Percentiles rank a stretch among this genome's conserved stretches.
Evolutionary conservation across 176 grass and related monocot species (phyloP).

Genomic region (Zizania latifolia): DNA sequence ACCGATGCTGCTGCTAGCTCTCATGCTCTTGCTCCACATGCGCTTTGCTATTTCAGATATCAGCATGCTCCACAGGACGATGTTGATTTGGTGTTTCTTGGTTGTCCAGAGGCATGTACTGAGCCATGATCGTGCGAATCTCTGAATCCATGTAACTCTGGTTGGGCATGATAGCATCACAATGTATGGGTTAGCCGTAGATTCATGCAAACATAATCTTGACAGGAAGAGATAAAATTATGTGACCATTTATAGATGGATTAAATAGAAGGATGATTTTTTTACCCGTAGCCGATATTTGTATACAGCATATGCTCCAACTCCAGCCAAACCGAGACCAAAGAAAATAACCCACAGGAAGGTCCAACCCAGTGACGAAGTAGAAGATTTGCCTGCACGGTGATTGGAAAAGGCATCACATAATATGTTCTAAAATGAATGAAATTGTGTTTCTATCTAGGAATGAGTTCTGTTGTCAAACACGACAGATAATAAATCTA

Average conservation of each 20-base stretch:
- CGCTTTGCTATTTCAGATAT: slow-evolving; percentile 45
- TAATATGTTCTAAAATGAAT: neutral
- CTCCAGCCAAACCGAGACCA: slow-evolving; percentile 55
- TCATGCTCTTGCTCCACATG: slow-evolving; percentile 8
- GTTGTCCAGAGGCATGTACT: slow-evolving; percentile 90
- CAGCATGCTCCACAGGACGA: slow-evolving; percentile 34
- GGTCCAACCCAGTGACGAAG: slow-evolving; percentile 47
- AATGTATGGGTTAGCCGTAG: neutral
- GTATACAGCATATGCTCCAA: slow-evolving; percentile 80
- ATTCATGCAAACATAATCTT: neutral
- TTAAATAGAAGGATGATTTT: neutral
- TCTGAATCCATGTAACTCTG: slow-evolving; percentile 98
- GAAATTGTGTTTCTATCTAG: neutral
- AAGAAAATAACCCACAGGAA: slow-evolving; percentile 88
- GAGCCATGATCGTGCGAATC: slow-evolving; percentile 87
- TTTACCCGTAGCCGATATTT: slow-evolving; percentile 88
- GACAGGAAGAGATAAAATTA: neutral
- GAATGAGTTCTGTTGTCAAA: neutral
- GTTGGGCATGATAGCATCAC: neutral
- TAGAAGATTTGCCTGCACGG: slow-evolving; percentile 39
- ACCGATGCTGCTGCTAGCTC: neutral
- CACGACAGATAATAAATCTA: neutral
- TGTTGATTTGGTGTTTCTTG: slow-evolving; percentile 46
- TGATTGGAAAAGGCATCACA: neutral
- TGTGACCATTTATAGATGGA: neutral